Evolutionary conservation across 2,329 filamentous ascomycete species (phyloP).

Genomic region (Ceratocystiopsis sp.): DNA sequence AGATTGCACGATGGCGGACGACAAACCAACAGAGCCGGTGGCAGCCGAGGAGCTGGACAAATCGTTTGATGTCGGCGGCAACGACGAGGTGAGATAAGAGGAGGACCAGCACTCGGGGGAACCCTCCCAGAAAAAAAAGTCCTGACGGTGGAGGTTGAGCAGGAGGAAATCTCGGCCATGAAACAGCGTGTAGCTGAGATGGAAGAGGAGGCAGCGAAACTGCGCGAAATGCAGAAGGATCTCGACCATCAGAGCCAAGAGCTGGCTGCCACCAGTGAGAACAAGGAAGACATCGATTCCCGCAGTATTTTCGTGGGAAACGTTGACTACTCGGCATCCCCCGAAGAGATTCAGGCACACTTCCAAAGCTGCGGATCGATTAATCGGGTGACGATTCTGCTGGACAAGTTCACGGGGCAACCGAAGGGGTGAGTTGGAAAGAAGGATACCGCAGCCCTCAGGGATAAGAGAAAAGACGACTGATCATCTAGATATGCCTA

Average conservation of each 20-base stretch:
- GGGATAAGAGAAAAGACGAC: no score
- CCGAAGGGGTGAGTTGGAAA: conserved; percentile 69
- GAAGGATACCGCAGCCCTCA: no score
- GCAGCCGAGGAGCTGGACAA: conserved; percentile 17
- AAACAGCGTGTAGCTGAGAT: conserved; percentile 76
- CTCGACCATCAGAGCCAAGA: conserved; percentile 75
- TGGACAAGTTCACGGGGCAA: conserved; percentile 97
- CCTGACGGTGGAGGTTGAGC: conserved; percentile 9
- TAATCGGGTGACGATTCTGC: conserved; percentile 90
- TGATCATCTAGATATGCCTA: conserved; percentile 65
- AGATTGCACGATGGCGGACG: conserved; percentile 12
- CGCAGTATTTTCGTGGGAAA: conserved; percentile 97
- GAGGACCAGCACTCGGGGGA: conserved; percentile 1
- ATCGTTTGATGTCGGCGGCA: conserved; percentile 24
- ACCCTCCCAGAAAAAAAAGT: conserved; percentile 1
- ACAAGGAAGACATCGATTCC: conserved; percentile 88
- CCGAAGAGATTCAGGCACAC: conserved; percentile 95
- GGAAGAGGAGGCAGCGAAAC: conserved; percentile 75
- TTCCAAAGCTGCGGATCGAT: conserved; percentile 96
- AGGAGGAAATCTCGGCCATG: conserved; percentile 76
- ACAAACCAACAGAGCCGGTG: conserved; percentile 14
- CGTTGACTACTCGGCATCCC: conserved; percentile 91
- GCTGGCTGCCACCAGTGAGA: conserved; percentile 45
- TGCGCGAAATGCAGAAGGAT: conserved; percentile 71
- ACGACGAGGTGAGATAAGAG: conserved; percentile 26